Evolutionary conservation across 2,329 filamentous ascomycete species (phyloP).

Genomic region (Metarhizium anisopliae): DNA sequence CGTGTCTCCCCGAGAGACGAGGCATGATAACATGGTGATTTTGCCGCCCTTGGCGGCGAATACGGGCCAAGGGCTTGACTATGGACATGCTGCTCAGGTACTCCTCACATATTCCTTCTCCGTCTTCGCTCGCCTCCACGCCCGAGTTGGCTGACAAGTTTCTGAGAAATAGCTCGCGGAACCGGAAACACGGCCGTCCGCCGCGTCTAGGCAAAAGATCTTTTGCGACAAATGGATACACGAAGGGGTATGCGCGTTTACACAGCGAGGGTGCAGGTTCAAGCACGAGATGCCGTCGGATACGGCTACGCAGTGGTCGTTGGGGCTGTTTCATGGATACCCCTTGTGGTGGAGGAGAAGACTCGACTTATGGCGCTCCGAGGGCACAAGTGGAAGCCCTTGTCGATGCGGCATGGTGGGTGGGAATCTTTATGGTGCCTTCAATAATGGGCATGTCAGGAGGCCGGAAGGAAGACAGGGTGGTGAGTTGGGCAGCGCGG

Average conservation of each 20-base stretch:
- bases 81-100: too few relatives aligned
- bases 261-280: constrained; percentile 77
- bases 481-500: too few relatives aligned
- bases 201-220: constrained; percentile 42
- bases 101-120: too few relatives aligned
- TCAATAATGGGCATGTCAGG: too few relatives aligned
- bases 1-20: constrained; percentile 34
- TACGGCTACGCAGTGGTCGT: constrained; percentile 50
- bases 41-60: constrained; percentile 30
- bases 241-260: constrained; percentile 75
- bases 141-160: too few relatives aligned
- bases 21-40: constrained; percentile 35
- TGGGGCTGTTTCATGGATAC: constrained; percentile 63
- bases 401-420: too few relatives aligned
- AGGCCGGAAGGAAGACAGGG: too few relatives aligned
- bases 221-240: constrained; percentile 90
- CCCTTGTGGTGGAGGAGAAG: constrained; percentile 51
- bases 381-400: too few relatives aligned
- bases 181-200: too few relatives aligned
- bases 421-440: too few relatives aligned
- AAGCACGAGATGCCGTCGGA: constrained; percentile 85
- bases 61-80: background rate
- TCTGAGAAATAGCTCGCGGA: too few relatives aligned
- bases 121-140: too few relatives aligned
- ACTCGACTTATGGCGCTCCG: constrained; percentile 30